Percentiles rank a stretch among this genome's conserved stretches.
phyloP scores from a whole-genome alignment of 257 asterid species.

The Osmanthus fragrans region DNA sequence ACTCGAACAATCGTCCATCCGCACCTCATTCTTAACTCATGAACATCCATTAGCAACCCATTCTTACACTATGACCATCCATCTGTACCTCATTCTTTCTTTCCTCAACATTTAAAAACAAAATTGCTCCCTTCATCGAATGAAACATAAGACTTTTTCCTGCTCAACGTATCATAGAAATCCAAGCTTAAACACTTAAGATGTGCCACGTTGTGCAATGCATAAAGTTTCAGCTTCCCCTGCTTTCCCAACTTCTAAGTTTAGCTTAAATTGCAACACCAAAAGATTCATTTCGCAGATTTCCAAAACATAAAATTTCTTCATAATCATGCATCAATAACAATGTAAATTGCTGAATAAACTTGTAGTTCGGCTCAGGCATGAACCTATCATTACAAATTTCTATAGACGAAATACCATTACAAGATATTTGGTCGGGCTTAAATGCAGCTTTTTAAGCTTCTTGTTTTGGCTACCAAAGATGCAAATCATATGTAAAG shows the following conservation, averaged over 20 bases:
- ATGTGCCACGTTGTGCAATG: not conserved
- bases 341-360: not conserved
- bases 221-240: not conserved
- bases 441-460: not conserved
- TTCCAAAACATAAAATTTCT: not conserved
- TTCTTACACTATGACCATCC: too few species aligned
- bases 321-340: not conserved
- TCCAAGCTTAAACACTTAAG: not conserved
- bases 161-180: not conserved
- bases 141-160: not conserved
- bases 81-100: not conserved
- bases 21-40: too few species aligned
- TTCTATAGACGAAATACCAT: not conserved
- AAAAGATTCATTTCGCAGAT: not conserved
- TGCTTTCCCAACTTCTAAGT: not conserved
- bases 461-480: not conserved
- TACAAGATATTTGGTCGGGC: not conserved
- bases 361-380: not conserved
- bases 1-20: not conserved
- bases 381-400: not conserved
- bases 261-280: not conserved
- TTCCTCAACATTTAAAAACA: not conserved
- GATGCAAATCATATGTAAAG: not conserved
- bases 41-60: too few species aligned
- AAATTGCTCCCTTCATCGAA: not conserved